Base-by-base conservation (phyloP, 2,329 filamentous ascomycete genomes). In the Aspergillus cejpii region DNA sequence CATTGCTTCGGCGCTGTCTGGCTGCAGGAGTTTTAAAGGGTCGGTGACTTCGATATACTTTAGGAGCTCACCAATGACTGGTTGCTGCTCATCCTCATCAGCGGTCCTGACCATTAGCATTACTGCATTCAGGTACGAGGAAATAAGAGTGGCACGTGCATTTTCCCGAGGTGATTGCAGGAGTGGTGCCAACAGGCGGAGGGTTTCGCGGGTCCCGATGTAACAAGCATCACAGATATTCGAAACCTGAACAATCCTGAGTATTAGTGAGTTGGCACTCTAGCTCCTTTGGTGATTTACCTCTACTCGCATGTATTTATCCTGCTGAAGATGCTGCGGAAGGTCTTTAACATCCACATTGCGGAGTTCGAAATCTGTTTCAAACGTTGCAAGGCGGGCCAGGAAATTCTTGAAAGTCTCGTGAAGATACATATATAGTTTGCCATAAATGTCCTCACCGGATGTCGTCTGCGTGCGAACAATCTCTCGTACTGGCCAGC, bases 61-160 rank as follows among this genome's bases (percentile, higher is more conserved):
- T n/a, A n/a, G n/a, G n/a, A n/a, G n/a, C n/a, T n/a, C n/a, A n/a
- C n/a, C n/a, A n/a, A n/a, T n/a, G n/a, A n/a, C n/a, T n/a, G n/a
- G n/a, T n/a, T n/a, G n/a, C n/a, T n/a, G n/a, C n/a, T n/a, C n/a
- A n/a, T n/a, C n/a, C n/a, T n/a, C n/a, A n/a, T n/a, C n/a, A n/a
- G n/a, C n/a, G n/a, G n/a, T n/a, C n/a, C n/a, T n/a, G 3, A 10
- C n/a, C 10, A 15, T 21, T 27, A 12, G 28, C 1, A 37, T 8
- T 15, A 66, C 50, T 1, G 65, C 68, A 45, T 70, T 70, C 39
- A 69, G 51, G 57, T 71, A 74, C 1, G 71, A 59, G 7, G 64
- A 62, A n/a, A 74, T 45, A 1, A 73, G 54, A 0, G 67, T 69
- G 1, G 71, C 70, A 21, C 68, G 56, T 0, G 63, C 60, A 44